These are phyloP conservation scores for Begonia peltatifolia DNA, from an alignment of 306 rosid species.

Conservation along the genomic window DNA sequence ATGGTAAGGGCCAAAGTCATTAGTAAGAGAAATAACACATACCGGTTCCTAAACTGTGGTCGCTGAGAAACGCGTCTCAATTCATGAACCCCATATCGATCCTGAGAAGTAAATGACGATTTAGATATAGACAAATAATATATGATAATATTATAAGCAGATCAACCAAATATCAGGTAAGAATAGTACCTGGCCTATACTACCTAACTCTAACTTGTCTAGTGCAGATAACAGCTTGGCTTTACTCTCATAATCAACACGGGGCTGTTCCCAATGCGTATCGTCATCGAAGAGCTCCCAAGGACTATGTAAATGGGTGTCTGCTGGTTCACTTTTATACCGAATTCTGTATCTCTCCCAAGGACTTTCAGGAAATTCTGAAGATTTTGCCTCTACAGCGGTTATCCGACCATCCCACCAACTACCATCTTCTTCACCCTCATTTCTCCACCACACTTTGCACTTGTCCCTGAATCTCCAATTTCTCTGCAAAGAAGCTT, in stretches of 20 bases:
- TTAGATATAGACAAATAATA: constrained; percentile 7
- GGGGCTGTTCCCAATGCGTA: constrained; percentile 69
- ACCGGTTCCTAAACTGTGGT: constrained; percentile 67
- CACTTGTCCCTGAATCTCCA: constrained; percentile 92
- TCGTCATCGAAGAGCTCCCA: constrained; percentile 88
- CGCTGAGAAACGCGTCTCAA: constrained; percentile 44
- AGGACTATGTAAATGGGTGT: constrained; percentile 74
- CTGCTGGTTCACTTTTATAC: constrained; percentile 62
- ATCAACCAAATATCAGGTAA: neutral
- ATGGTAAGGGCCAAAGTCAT: no score
- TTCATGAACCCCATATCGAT: constrained; percentile 57
- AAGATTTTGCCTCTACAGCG: constrained; percentile 43
- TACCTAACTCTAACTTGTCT: constrained; percentile 37
- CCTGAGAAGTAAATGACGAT: constrained; percentile 35
- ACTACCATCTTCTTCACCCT: constrained; percentile 58
- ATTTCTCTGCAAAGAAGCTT: constrained; percentile 61
- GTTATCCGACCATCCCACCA: constrained; percentile 93
- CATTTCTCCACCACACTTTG: constrained; percentile 98
- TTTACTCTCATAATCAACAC: constrained; percentile 39
- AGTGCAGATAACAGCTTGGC: constrained; percentile 40
- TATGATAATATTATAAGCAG: neutral
- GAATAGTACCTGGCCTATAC: constrained; percentile 46
- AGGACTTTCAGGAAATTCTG: constrained; percentile 78
- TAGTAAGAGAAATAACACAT: neutral
- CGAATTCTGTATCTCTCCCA: constrained; percentile 76